A percentile compares a stretch with the other conserved stretches of the same genome.
Evolutionary conservation across 768 basidiomycete species (phyloP).

Genomic region (Strobilomyces dryophilus): DNA sequence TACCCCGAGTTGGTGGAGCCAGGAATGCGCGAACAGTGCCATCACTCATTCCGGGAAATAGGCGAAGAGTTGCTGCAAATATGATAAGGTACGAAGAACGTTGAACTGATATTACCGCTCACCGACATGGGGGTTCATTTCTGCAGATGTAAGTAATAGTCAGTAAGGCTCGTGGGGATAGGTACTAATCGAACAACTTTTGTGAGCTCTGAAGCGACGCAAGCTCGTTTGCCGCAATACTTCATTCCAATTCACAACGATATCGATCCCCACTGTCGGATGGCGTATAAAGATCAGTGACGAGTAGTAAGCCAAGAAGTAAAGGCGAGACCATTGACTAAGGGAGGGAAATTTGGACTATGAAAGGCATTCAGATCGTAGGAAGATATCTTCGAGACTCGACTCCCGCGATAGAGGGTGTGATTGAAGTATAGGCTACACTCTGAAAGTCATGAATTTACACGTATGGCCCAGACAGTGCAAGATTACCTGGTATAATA

Average conservation of each 20-base stretch:
- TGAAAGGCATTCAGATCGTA: constrained; percentile 80
- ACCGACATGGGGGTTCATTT: constrained; percentile 81
- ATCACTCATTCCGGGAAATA: constrained; percentile 84
- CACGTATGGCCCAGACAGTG: background rate
- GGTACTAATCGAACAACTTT: constrained; percentile 39
- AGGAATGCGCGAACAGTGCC: constrained; percentile 75
- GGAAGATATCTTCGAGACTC: constrained; percentile 78
- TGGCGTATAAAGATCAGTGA: constrained; percentile 3
- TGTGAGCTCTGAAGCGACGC: constrained; percentile 77
- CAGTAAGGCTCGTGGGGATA: constrained; percentile 2
- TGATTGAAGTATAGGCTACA: constrained; percentile 90
- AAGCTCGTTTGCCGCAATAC: constrained; percentile 80
- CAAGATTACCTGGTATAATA: constrained; percentile 73
- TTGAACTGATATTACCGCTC: constrained; percentile 23
- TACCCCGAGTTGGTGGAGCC: constrained; percentile 67
- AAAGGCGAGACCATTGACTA: constrained; percentile 61
- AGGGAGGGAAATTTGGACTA: constrained; percentile 79
- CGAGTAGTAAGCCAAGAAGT: background rate
- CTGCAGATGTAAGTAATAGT: constrained; percentile 35
- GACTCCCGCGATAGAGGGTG: constrained; percentile 79
- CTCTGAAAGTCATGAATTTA: constrained; percentile 41
- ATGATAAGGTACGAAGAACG: constrained; percentile 12
- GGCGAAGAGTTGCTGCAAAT: constrained; percentile 67
- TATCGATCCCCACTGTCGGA: constrained; percentile 77
- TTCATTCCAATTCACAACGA: constrained; percentile 84